phyloP scores from a whole-genome alignment of 495 filamentous ascomycete species.

The Lepraria neglecta region DNA sequence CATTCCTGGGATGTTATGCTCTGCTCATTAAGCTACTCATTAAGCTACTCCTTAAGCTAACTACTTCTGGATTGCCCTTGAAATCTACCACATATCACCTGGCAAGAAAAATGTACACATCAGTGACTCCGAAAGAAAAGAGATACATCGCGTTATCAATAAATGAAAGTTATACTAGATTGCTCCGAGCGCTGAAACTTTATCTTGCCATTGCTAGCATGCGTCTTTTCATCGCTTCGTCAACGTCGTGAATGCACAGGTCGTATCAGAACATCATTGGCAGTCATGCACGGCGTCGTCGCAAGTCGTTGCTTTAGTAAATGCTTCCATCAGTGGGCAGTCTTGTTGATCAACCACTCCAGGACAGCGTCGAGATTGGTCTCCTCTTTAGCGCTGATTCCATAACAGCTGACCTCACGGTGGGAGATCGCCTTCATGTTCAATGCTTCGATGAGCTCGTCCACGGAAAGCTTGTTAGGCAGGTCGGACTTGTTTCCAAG shows the following conservation, averaged over 20 bases:
- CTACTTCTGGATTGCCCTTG: not conserved
- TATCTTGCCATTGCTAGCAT: slow-evolving; percentile 27
- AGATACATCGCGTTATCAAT: not conserved
- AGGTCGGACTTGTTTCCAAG: slow-evolving; percentile 97
- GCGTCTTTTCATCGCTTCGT: slow-evolving; percentile 34
- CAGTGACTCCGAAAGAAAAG: not conserved
- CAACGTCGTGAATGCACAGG: slow-evolving; percentile 29
- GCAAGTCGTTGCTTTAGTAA: slow-evolving; percentile 10
- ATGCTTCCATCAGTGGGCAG: slow-evolving; percentile 18
- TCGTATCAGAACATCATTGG: slow-evolving; percentile 15
- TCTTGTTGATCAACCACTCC: slow-evolving; percentile 82
- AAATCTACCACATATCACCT: not conserved
- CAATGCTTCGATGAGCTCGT: slow-evolving; percentile 90
- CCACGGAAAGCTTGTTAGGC: slow-evolving; percentile 76
- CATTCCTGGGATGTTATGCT: not conserved
- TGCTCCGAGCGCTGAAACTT: slow-evolving; percentile 14
- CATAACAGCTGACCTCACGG: slow-evolving; percentile 97
- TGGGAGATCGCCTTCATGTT: slow-evolving; percentile 82
- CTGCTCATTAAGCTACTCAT: not conserved
- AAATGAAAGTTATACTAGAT: not conserved
- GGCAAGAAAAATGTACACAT: slow-evolving; percentile 4
- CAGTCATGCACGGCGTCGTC: slow-evolving; percentile 18
- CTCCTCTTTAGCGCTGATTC: slow-evolving; percentile 97
- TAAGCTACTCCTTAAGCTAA: not conserved
- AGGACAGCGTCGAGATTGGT: slow-evolving; percentile 96